These are phyloP conservation scores for Botrytis paeoniae DNA, from an alignment of 2,329 filamentous ascomycete species.

Conservation along the genomic window DNA sequence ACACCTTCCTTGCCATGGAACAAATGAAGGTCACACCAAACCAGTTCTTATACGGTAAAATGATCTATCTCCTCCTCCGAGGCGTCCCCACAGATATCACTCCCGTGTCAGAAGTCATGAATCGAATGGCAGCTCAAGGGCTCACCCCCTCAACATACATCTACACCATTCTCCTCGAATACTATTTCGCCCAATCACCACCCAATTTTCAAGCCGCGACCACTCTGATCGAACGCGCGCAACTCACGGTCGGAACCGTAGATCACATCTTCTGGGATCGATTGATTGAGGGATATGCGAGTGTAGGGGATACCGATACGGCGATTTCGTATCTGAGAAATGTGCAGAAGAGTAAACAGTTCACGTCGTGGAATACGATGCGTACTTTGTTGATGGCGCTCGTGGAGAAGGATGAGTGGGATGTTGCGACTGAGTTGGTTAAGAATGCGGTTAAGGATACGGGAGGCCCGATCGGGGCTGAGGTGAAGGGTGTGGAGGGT, in stretches of 20 bases:
- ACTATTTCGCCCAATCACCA: slow-evolving; percentile 59
- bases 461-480: slow-evolving; percentile 25
- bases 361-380: slow-evolving; percentile 33
- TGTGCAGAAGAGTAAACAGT: slow-evolving; percentile 20
- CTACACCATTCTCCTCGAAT: slow-evolving; percentile 69
- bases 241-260: slow-evolving; percentile 37
- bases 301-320: slow-evolving; percentile 47
- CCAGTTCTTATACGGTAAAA: slow-evolving; percentile 62
- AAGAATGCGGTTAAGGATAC: slow-evolving; percentile 31
- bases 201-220: slow-evolving; percentile 61
- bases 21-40: slow-evolving; percentile 56
- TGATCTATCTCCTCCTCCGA: slow-evolving; percentile 61
- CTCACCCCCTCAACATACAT: slow-evolving; percentile 60
- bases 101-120: slow-evolving; percentile 59
- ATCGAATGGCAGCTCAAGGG: slow-evolving; percentile 56
- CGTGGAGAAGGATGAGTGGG: slow-evolving; percentile 34
- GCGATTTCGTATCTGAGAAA: slow-evolving; percentile 50
- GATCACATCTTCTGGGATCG: slow-evolving; percentile 67
- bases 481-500: slow-evolving; percentile 30
- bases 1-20: slow-evolving; percentile 57
- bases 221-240: slow-evolving; percentile 52
- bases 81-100: slow-evolving; percentile 37
- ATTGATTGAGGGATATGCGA: slow-evolving; percentile 64
- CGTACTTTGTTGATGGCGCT: slow-evolving; percentile 34
- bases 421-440: slow-evolving; percentile 35